These are phyloP conservation scores for Vaccinium darrowii DNA, from an alignment of 148 eudicot species.

Conservation along the genomic window DNA sequence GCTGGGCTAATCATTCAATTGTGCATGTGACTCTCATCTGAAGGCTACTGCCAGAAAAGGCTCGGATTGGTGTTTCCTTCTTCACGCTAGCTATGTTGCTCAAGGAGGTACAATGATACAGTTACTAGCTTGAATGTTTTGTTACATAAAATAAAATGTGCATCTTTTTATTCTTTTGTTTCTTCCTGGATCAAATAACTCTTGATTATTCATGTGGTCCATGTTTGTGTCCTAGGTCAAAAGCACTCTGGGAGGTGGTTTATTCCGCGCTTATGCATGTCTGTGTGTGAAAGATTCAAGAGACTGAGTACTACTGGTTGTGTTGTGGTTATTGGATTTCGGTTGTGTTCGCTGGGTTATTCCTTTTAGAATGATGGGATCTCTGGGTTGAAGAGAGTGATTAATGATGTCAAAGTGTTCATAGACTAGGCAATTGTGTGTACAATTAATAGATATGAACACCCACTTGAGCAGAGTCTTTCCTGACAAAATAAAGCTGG, in stretches of 20 bases:
- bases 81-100: not conserved
- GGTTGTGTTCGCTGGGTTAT: not conserved
- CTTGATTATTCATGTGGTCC: not conserved
- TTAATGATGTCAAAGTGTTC: not conserved
- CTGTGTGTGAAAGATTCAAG: not conserved
- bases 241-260: conserved; percentile 9
- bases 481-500: too few relatives aligned
- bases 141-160: not conserved
- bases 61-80: conserved; percentile 2
- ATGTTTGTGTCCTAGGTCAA: not conserved
- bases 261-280: not conserved
- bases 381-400: not conserved
- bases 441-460: not conserved
- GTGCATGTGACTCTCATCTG: not conserved
- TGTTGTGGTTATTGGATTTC: not conserved
- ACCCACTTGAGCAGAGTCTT: too few relatives aligned
- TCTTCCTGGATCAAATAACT: not conserved
- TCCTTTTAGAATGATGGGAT: not conserved
- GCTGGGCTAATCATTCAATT: not conserved
- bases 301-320: not conserved
- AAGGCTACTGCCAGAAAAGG: not conserved
- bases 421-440: not conserved
- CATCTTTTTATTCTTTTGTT: not conserved
- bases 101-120: not conserved
- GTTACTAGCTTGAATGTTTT: not conserved